Evolutionary conservation across 768 basidiomycete genomes (phyloP).

Genomic region (Podaxis sp.): DNA sequence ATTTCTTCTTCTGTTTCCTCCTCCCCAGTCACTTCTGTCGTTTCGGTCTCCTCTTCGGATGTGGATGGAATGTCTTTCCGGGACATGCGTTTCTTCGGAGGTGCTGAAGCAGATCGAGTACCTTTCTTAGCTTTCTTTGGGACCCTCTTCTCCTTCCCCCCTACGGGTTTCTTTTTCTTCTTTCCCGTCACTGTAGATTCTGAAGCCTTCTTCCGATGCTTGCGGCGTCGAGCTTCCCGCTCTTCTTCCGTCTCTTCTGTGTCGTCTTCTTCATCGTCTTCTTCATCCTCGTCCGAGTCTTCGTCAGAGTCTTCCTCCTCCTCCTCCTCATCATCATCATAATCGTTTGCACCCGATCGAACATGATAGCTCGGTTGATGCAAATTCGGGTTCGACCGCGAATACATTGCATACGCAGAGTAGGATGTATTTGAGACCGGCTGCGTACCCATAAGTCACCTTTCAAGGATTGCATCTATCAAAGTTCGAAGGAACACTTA

Average conservation of each 20-base stretch:
- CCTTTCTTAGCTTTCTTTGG: constrained; percentile 3
- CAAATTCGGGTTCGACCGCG: constrained; percentile 10
- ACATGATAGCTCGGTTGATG: constrained; percentile 14
- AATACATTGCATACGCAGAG: constrained; percentile 12
- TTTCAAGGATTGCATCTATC: neutral
- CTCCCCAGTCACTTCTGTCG: constrained; percentile 10
- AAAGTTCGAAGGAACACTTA: neutral
- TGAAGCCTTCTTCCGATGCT: constrained; percentile 10
- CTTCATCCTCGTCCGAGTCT: constrained; percentile 21
- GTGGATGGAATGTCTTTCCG: constrained; percentile 7
- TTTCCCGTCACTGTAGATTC: constrained; percentile 11
- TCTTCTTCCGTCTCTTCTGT: constrained; percentile 14
- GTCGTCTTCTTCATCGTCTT: constrained; percentile 22
- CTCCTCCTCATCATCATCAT: constrained; percentile 21
- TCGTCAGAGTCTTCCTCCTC: constrained; percentile 13
- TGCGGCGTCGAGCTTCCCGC: neutral
- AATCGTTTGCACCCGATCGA: constrained; percentile 16
- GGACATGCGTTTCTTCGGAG: constrained; percentile 8
- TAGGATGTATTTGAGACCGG: constrained; percentile 9
- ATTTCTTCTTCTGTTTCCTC: constrained; percentile 8
- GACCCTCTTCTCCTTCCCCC: constrained; percentile 15
- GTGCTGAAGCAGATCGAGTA: constrained; percentile 8
- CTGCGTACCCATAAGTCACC: neutral
- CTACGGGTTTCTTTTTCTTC: constrained; percentile 17
- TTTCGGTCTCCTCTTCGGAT: constrained; percentile 9